Percentiles rank a stretch among this genome's conserved stretches.
These are phyloP conservation scores for Coffea canephora DNA, from an alignment of 257 asterid genomes.

Conservation along the genomic window DNA sequence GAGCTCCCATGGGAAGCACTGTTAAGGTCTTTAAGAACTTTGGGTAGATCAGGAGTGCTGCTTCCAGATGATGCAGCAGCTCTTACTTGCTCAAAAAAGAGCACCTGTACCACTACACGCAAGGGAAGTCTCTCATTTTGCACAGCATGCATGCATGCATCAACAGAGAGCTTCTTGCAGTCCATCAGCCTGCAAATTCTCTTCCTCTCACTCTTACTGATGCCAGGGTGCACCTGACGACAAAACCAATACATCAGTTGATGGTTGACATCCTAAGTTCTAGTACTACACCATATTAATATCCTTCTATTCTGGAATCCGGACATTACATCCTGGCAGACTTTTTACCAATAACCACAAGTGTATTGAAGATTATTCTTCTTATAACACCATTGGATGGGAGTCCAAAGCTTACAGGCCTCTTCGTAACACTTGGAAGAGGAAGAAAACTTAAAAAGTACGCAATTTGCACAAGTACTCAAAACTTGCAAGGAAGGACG, in stretches of 20 bases:
- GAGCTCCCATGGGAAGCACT: slow-evolving; percentile 71
- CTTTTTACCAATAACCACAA: neutral
- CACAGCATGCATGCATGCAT: slow-evolving; percentile 91
- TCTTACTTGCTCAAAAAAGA: slow-evolving; percentile 91
- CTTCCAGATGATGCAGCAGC: slow-evolving; percentile 93
- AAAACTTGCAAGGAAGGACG: neutral
- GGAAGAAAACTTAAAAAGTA: neutral
- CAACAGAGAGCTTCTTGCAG: slow-evolving; percentile 91
- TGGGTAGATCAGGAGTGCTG: slow-evolving; percentile 93
- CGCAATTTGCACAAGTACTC: neutral
- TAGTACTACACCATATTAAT: neutral
- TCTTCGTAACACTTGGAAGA: neutral
- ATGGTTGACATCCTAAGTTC: neutral
- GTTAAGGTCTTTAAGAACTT: slow-evolving; percentile 74
- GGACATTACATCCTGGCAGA: neutral
- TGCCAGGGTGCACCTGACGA: slow-evolving; percentile 73
- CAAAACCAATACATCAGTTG: slow-evolving; percentile 5
- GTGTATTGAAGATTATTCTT: neutral
- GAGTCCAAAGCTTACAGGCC: neutral
- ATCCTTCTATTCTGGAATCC: neutral
- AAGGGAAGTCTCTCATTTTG: slow-evolving; percentile 90
- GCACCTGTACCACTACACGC: slow-evolving; percentile 86
- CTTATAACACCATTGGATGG: neutral
- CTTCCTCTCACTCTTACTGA: slow-evolving; percentile 86
- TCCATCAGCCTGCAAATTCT: slow-evolving; percentile 73